These are phyloP conservation scores for Arthrocladium fulminans DNA, from an alignment of 2,329 filamentous ascomycete genomes.

Conservation along the genomic window DNA sequence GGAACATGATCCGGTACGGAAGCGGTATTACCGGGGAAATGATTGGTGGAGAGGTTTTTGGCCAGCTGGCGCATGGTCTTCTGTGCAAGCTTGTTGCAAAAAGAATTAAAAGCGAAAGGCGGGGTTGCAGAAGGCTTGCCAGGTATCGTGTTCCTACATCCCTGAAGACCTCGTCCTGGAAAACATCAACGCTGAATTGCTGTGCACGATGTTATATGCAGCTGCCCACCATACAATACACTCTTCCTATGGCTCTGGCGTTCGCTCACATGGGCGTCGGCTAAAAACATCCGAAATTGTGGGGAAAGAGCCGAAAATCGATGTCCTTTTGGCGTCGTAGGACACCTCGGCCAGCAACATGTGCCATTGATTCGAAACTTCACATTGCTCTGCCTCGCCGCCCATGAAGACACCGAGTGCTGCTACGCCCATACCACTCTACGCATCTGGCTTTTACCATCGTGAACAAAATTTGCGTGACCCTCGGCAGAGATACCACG, in stretches of 20 bases:
- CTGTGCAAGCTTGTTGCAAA: not conserved
- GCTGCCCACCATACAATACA: too few species aligned
- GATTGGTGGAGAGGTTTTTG: not conserved
- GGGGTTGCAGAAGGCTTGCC: not conserved
- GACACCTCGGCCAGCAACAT: too few species aligned
- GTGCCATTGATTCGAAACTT: too few species aligned
- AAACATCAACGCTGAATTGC: not conserved
- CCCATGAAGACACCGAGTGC: not conserved
- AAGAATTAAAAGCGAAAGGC: not conserved
- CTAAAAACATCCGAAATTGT: not conserved
- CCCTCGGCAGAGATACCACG: slow-evolving; percentile 1
- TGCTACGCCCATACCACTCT: not conserved
- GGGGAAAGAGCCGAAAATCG: too few species aligned
- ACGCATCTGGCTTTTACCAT: not conserved
- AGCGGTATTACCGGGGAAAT: too few species aligned
- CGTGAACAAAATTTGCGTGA: not conserved
- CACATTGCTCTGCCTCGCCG: too few species aligned
- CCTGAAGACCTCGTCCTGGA: not conserved
- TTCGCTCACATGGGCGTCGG: not conserved
- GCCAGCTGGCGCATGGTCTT: not conserved
- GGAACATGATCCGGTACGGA: too few species aligned
- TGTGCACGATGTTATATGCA: too few species aligned
- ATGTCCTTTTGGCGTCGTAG: too few species aligned
- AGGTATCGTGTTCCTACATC: not conserved
- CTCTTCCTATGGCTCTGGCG: too few species aligned